Evolutionary conservation across 2,329 filamentous ascomycete species (phyloP).

Genomic region (Rhinocladiella mackenziei): DNA sequence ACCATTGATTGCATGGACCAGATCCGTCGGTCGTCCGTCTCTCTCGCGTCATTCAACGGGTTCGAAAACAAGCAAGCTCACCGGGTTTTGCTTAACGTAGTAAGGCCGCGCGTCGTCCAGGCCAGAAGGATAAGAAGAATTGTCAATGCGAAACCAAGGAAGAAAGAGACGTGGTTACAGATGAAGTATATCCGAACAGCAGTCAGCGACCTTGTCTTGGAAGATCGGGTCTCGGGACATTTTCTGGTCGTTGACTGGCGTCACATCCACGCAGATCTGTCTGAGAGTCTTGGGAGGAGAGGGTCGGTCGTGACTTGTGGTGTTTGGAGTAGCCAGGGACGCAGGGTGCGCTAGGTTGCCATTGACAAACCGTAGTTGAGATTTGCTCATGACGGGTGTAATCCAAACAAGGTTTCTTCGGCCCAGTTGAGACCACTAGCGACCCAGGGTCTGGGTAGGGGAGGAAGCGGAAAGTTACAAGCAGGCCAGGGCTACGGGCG

Average conservation of each 20-base stretch:
- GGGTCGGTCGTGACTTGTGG: not conserved
- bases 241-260: constrained; percentile 2
- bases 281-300: constrained; percentile 1
- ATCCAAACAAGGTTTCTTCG: too few relatives aligned
- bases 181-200: too few relatives aligned
- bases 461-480: too few relatives aligned
- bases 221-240: constrained; percentile 4
- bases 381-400: too few relatives aligned
- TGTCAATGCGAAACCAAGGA: not conserved
- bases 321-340: not conserved
- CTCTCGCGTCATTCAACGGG: too few relatives aligned
- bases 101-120: constrained; percentile 3
- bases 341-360: not conserved
- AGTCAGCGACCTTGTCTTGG: constrained; percentile 7
- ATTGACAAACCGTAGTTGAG: not conserved
- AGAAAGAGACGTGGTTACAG: not conserved
- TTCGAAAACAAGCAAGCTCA: too few relatives aligned
- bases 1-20: not conserved
- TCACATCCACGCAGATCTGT: constrained; percentile 17
- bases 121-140: not conserved
- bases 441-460: too few relatives aligned
- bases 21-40: not conserved
- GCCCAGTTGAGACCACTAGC: too few relatives aligned
- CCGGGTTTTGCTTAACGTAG: not conserved
- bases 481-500: too few relatives aligned